These are phyloP conservation scores for Yarrowia yakushimensis DNA, from an alignment of 805 yeast species.

Conservation along the genomic window DNA sequence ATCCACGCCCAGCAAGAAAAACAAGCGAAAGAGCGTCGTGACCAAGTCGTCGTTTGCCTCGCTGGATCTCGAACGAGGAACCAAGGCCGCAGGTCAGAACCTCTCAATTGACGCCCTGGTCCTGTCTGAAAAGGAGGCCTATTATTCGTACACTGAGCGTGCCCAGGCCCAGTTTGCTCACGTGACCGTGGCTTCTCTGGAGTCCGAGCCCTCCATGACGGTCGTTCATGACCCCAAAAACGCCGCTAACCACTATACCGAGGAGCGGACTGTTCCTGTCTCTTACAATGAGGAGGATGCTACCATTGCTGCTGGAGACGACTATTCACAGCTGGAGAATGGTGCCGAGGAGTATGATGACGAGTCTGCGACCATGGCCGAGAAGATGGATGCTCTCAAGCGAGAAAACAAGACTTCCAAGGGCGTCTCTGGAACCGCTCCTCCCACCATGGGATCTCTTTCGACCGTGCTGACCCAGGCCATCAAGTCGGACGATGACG, in stretches of 20 bases:
- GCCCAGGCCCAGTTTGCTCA: constrained; percentile 24
- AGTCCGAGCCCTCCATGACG: constrained; percentile 12
- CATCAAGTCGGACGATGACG: constrained; percentile 76
- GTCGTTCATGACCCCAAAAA: constrained; percentile 31
- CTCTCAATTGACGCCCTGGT: background rate
- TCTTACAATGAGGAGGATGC: constrained; percentile 39
- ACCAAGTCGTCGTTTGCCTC: constrained; percentile 10
- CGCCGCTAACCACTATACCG: constrained; percentile 25
- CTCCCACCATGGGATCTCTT: constrained; percentile 23
- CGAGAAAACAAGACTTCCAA: constrained; percentile 29
- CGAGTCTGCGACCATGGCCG: constrained; percentile 43
- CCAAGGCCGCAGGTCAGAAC: constrained; percentile 8
- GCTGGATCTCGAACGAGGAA: background rate
- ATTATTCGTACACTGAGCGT: constrained; percentile 25
- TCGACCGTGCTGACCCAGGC: constrained; percentile 87
- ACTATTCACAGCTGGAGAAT: constrained; percentile 35
- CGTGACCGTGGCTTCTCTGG: constrained; percentile 1
- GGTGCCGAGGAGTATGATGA: constrained; percentile 38
- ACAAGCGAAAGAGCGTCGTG: constrained; percentile 13
- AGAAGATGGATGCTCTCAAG: constrained; percentile 40
- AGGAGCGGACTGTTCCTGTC: constrained; percentile 17
- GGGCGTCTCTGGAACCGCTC: constrained; percentile 31
- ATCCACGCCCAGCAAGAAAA: constrained; percentile 44
- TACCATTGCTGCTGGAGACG: constrained; percentile 39
- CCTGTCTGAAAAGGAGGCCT: background rate